Evolutionary conservation across 805 yeast species (phyloP), one percentile per base, ranked within the genome.

Genomic region (Scheffersomyces ergatensis): DNA sequence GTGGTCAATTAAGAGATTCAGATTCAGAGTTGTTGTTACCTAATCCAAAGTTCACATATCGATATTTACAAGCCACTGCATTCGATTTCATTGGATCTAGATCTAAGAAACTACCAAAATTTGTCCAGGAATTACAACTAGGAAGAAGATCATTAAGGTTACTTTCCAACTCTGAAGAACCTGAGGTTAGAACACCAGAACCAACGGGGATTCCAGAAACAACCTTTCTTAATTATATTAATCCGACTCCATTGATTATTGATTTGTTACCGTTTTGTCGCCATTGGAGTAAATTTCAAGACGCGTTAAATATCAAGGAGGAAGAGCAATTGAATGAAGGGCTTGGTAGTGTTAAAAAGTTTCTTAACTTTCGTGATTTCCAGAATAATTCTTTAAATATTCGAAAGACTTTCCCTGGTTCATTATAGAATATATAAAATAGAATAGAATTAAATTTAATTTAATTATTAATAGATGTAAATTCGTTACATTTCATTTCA

Each of bases 331-430:
- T 43, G 17, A 35, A 39, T 5, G 43, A 46, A 13, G 51, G 50
- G 2, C 41, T 38, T 12, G 44, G 40, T 7, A 53, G 62, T 37
- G 43, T 65, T 2, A 65, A 63, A 37, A 45, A 46, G 8, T 62
- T 51, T 36, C 42, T 69, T 19, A 49, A 50, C 15, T 68, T 69
- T 62, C 54, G 74, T 37, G 63, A 60, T 33, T 69, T 69, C 44
- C 63, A 62, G 38, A 42, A 53, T 32, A 36, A 40, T 14, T 39
- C 12, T 29, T 4, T 18, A 29, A 15, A 17, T 29, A 29, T 29
- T 29, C 32, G 32, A 15, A 29, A 14, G 11, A 29, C 32, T 14
- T 29, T 29, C 5, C 17, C 32, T 6, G 7, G 18, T 7, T 29
- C 32, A 14, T 23, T 23, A 23, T n/a, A n/a, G n/a, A n/a, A n/a